Percentiles rank a stretch among this genome's conserved stretches.
These are phyloP conservation scores for Dryas alaskensis DNA, from an alignment of 306 rosid genomes.

Conservation along the genomic window DNA sequence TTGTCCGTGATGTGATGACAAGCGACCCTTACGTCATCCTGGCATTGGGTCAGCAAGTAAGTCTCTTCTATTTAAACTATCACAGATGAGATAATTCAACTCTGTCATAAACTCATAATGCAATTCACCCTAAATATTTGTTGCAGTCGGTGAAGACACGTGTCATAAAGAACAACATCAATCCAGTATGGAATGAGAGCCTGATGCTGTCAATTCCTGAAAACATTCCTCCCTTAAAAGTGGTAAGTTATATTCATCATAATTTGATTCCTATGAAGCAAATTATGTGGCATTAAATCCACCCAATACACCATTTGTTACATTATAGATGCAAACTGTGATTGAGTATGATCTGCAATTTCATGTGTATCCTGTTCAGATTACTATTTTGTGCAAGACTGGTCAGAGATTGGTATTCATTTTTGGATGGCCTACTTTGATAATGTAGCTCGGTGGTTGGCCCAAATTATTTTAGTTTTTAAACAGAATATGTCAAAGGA, in stretches of 20 bases:
- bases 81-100: conserved; percentile 9
- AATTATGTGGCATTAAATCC: not conserved
- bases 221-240: conserved; percentile 76
- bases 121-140: conserved; percentile 19
- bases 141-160: conserved; percentile 90
- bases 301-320: not conserved
- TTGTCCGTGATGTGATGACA: conserved; percentile 70
- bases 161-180: conserved; percentile 77
- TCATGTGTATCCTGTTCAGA: not conserved
- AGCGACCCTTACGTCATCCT: conserved; percentile 96
- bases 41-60: conserved; percentile 85
- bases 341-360: not conserved
- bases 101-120: not conserved
- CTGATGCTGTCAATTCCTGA: conserved; percentile 93
- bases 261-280: not conserved
- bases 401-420: not conserved
- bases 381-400: not conserved
- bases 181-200: conserved; percentile 95
- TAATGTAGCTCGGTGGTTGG: not conserved
- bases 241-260: conserved; percentile 48
- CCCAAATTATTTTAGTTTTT: not conserved
- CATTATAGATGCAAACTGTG: not conserved
- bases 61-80: conserved; percentile 36
- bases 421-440: not conserved
- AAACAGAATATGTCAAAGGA: not conserved